Evolutionary conservation across 2,329 filamentous ascomycete species (phyloP).

Genomic region (Fusarium torulosum): DNA sequence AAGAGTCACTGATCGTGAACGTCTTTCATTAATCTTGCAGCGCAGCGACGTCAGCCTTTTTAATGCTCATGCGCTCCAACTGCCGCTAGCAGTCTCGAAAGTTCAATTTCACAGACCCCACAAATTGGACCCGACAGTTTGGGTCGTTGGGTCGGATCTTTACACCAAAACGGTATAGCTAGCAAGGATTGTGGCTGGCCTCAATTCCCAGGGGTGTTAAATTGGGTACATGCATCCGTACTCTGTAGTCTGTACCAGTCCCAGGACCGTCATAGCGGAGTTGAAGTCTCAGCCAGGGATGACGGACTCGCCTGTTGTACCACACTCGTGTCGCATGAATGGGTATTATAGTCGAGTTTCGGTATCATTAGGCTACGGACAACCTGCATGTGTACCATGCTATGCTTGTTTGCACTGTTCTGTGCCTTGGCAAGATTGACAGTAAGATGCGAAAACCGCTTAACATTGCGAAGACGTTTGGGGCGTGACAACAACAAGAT

Average conservation of each 20-base stretch:
- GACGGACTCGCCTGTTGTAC: conserved; percentile 18
- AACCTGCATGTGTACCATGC: not conserved
- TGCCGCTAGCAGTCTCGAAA: conserved; percentile 41
- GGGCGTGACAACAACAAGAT: not conserved
- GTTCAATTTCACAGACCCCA: conserved; percentile 45
- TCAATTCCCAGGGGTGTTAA: conserved; percentile 43
- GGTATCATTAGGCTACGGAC: conserved; percentile 5
- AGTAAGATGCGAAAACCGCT: not conserved
- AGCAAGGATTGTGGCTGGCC: conserved; percentile 44
- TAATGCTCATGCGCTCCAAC: conserved; percentile 25
- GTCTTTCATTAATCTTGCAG: not conserved
- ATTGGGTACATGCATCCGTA: conserved; percentile 19
- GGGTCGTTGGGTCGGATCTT: conserved; percentile 41
- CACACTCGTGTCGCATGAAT: conserved; percentile 30
- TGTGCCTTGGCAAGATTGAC: not conserved
- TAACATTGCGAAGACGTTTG: not conserved
- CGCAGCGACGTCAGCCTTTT: not conserved
- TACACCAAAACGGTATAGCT: conserved; percentile 43
- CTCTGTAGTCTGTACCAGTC: no score
- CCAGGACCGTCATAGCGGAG: conserved; percentile 15
- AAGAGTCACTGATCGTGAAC: not conserved
- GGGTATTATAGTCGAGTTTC: conserved; percentile 28
- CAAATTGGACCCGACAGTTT: conserved; percentile 46
- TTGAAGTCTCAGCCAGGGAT: conserved; percentile 14
- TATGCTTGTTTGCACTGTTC: not conserved